Evolutionary conservation across 495 filamentous ascomycete species (phyloP), one percentile per base, ranked within the genome.

Genomic region (Neurospora sp.): DNA sequence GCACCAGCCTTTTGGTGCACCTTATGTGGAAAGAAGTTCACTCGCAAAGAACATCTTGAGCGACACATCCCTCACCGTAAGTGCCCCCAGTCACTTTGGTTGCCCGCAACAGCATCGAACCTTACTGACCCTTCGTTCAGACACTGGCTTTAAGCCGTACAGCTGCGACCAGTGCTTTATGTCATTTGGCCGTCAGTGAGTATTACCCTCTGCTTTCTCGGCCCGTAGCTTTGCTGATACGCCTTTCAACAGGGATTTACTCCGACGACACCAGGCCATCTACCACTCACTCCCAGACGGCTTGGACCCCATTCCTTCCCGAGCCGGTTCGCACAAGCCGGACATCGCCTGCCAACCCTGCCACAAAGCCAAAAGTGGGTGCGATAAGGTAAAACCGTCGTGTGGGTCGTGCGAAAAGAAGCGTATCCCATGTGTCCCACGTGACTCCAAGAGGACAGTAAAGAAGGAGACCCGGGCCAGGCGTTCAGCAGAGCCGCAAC

Each of bases 141-240:
- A 91, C 77, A 91, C 89, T 69, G 87, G 89, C 75, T 86, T 90
- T 40, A 91, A 90, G 76, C 89, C 89, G 2, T 85, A 89, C 77
- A 83, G 84, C 75, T 91, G 89, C 75, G 82, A 80, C 71, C 82
- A 82, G 14, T 91, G 89, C 68, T 85, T 87, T 72, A 84, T 91
- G 71, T 87, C 85, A n/a, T 91, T 90, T 79, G 83, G 87, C 74
- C 79, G 89, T 79, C 85, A 87, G 89, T 87, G 82, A 69, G 85
- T 78, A 71, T 69, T 46, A 38, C 70, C 40, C 38, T 27, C 40
- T 22, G 66, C 61, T 31, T 35, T 46, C 44, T 35, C 9, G n/a
- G 40, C 20, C 42, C 48, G 20, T 59, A 27, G 27, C 22, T 35
- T 73, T 72, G 42, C 78, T 82, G 70, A 81, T 74, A 31, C 14